Evolutionary conservation across 225 moss, liverwort and hornwort species (phyloP).

Genomic region (Rhytidiadelphus loreus): DNA sequence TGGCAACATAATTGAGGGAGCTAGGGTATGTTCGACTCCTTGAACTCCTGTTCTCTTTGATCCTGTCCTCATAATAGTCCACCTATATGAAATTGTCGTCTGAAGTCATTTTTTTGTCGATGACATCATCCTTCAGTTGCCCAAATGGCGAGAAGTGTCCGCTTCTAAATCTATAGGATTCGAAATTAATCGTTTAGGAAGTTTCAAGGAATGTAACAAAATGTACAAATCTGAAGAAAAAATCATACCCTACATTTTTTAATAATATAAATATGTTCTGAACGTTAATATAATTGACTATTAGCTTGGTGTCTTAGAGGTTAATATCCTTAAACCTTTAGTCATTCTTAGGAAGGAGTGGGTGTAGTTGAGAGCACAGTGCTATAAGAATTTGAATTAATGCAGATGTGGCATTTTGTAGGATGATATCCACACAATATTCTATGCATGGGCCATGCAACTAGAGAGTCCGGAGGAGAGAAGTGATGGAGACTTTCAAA

Average conservation of each 20-base stretch:
- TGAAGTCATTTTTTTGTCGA: background rate
- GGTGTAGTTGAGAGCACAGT: background rate
- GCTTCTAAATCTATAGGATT: background rate
- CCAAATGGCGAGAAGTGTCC: background rate
- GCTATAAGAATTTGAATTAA: background rate
- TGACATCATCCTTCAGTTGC: background rate
- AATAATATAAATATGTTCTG: background rate
- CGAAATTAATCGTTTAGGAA: background rate
- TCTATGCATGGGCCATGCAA: slow-evolving; percentile 98
- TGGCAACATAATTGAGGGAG: slow-evolving; percentile 92
- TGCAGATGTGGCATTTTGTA: slow-evolving; percentile 10
- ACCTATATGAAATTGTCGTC: background rate
- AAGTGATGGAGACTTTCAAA: slow-evolving; percentile 51
- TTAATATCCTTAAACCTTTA: background rate
- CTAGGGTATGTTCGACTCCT: slow-evolving; percentile 13
- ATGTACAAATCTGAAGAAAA: background rate
- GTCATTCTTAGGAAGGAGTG: background rate
- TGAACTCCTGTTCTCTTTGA: background rate
- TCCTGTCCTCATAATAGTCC: background rate
- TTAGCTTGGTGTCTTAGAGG: background rate
- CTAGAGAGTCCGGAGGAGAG: slow-evolving; percentile 65
- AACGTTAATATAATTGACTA: background rate
- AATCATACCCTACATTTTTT: background rate
- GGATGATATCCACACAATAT: slow-evolving; percentile 96
- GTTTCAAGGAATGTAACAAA: background rate